A percentile compares a stretch with the other conserved stretches of the same genome.
Conservation (phyloP, 306 rosid species). For the Acmispon strigosus region DNA sequence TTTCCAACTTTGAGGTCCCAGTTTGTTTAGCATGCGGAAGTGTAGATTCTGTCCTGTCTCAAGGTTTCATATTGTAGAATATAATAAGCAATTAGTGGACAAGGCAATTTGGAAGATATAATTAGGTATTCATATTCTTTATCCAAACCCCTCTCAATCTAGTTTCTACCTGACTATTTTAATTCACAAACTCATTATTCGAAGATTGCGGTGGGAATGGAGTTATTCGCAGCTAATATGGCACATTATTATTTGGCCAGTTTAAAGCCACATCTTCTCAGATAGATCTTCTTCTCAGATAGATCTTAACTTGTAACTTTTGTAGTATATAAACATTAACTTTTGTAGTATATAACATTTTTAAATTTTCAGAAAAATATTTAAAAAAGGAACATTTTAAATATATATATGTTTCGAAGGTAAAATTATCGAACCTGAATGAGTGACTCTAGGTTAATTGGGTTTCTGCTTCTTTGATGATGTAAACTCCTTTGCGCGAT, state of each 20-base stretch:
- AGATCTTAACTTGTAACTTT: too few relatives aligned
- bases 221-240: not conserved
- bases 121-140: not conserved
- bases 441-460: too few relatives aligned
- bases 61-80: not conserved
- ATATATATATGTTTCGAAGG: too few relatives aligned
- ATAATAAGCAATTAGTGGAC: conserved; percentile 1
- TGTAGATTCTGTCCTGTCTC: conserved; percentile 17
- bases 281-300: too few relatives aligned
- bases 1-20: not conserved
- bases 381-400: too few relatives aligned
- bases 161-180: conserved; percentile 3
- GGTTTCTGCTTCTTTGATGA: too few relatives aligned
- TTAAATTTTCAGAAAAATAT: too few relatives aligned
- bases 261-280: not conserved
- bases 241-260: not conserved
- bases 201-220: not conserved
- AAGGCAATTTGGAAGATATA: conserved; percentile 7
- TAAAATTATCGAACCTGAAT: too few relatives aligned
- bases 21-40: not conserved
- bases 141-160: not conserved
- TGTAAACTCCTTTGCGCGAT: too few relatives aligned
- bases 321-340: too few relatives aligned
- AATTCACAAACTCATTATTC: conserved; percentile 3
- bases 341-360: not conserved